Base-by-base conservation (phyloP, 208 protist genomes). In the Leishmania arabica region DNA sequence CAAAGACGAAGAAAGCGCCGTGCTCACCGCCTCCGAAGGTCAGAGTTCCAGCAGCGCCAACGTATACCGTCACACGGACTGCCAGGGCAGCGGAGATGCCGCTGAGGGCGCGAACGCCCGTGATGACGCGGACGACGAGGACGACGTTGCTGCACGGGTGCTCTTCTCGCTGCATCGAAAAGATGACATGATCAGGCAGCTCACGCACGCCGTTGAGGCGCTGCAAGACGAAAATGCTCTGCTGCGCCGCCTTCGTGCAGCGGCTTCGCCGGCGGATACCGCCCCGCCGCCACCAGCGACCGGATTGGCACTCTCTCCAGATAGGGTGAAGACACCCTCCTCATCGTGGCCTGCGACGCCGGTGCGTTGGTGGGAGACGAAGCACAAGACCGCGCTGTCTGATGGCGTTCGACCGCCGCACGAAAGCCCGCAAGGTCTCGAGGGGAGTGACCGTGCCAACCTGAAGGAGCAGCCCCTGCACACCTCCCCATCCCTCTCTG, bases 131-230 rank as follows among this genome's bases (percentile, higher is more conserved):
- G 42, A 56, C 2, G 62, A 49, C 6, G 83, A 84, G 51, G 79
- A 73, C 17, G 84, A 85, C 27, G 75, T 89, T 31, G 82, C 81
- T 4, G 70, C 75, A 47, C 81, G 75, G 27, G 79, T 83, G 24
- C 81, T 89, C 19, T 45, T 74, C 21, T 89, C 84, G 2, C 56
- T 89, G 42, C 82, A 80, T 42, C 62, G 75, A 42, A 89, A 86
- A 42, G 86, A 89, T 65, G 56, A 42, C 19, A 5, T 79, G 15
- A 89, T 89, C 47, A 13, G 77, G 15, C 64, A 77, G 4, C 82
- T 89, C 54, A 82, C 75, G 21, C 71, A 34, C 13, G 69, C 78
- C 1, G 49, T 84, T 17, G 13, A 56, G 15, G 27, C 42, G 13
- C 72, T 87, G 60, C 27, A 68, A 37, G n/a, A 11, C 15, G 80